phyloP scores from a whole-genome alignment of 2,329 filamentous ascomycete species.

The Fusarium phyllophilum region DNA sequence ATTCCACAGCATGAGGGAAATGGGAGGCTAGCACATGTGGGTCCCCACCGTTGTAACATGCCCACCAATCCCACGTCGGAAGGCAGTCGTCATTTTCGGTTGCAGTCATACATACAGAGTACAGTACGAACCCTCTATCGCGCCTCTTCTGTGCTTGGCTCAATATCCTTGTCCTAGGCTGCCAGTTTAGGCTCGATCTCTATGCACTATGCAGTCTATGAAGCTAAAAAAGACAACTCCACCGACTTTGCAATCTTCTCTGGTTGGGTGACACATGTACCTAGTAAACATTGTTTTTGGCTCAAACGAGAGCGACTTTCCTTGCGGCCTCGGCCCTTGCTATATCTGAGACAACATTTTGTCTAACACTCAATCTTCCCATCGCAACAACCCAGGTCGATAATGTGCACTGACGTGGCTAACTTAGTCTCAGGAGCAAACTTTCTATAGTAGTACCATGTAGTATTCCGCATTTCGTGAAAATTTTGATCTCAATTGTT shows the following conservation, averaged over 20 bases:
- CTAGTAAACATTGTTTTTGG: background rate
- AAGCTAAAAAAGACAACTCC: background rate
- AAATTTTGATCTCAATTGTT: background rate
- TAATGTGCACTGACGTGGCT: background rate
- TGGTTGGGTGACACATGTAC: background rate
- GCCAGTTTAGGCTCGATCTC: slow-evolving; percentile 11
- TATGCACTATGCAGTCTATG: background rate
- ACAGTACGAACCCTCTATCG: slow-evolving; percentile 29
- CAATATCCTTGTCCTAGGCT: slow-evolving; percentile 22
- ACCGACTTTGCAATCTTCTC: background rate
- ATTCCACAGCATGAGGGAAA: slow-evolving; percentile 12
- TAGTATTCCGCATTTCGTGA: background rate
- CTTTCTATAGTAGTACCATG: background rate
- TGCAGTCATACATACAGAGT: slow-evolving; percentile 14
- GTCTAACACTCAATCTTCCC: slow-evolving; percentile 3
- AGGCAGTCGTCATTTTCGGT: slow-evolving; percentile 28
- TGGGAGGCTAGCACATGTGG: slow-evolving; percentile 32
- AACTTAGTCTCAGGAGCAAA: background rate
- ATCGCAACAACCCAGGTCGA: background rate
- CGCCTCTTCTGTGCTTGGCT: slow-evolving; percentile 22
- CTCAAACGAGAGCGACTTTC: slow-evolving; percentile 10
- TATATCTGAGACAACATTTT: slow-evolving; percentile 29
- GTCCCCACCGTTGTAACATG: slow-evolving; percentile 14
- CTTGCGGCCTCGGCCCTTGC: slow-evolving; percentile 6
- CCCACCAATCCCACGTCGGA: slow-evolving; percentile 35